Conservation (phyloP, 2,329 filamentous ascomycete genomes). For the Cladophialophora exuberans region DNA sequence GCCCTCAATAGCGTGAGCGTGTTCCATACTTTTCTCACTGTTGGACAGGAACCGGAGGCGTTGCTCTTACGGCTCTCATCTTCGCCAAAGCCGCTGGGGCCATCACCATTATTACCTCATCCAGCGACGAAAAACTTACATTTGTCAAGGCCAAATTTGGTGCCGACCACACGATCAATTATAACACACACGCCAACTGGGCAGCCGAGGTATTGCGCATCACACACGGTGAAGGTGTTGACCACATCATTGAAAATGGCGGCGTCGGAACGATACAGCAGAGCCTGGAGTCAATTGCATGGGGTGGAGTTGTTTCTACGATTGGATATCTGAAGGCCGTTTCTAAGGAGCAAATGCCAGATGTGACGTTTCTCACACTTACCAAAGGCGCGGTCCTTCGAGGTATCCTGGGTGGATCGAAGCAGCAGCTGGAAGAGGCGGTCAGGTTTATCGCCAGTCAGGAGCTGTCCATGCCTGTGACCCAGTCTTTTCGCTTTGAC, state of each 20-base stretch:
- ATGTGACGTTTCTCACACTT: conserved; percentile 62
- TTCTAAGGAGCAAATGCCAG: conserved; percentile 57
- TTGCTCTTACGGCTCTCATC: conserved; percentile 49
- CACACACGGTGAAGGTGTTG: conserved; percentile 50
- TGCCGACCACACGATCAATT: conserved; percentile 55
- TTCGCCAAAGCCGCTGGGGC: conserved; percentile 53
- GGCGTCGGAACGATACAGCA: conserved; percentile 49
- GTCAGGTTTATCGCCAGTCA: conserved; percentile 47
- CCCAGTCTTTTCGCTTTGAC: conserved; percentile 43
- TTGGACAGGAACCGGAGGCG: conserved; percentile 55
- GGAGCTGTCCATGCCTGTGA: conserved; percentile 42
- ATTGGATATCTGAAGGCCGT: conserved; percentile 41
- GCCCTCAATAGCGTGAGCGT: background rate
- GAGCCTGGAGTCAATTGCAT: conserved; percentile 49
- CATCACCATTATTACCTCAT: conserved; percentile 55
- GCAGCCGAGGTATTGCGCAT: conserved; percentile 47
- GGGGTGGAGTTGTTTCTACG: conserved; percentile 48
- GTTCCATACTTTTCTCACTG: too few species aligned
- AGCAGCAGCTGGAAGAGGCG: conserved; percentile 53
- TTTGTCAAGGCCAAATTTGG: conserved; percentile 42
- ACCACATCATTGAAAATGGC: conserved; percentile 46
- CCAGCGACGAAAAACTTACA: conserved; percentile 53
- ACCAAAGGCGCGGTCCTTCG: conserved; percentile 57
- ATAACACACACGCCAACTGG: conserved; percentile 52
- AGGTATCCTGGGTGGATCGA: conserved; percentile 66